Conservation (phyloP, 306 rosid species). For the Astragalus membranaceus region DNA sequence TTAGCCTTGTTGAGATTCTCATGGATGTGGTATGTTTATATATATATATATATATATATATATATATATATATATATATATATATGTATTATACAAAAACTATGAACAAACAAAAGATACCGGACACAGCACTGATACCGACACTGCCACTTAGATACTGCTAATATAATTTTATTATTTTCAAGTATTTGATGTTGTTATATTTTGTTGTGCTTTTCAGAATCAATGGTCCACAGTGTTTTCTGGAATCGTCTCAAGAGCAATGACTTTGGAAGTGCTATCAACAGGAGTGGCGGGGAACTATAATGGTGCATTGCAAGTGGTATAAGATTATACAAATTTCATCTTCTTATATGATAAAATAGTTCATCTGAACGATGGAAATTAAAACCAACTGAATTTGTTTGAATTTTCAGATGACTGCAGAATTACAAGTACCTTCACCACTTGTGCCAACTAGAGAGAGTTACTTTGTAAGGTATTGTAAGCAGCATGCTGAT, state of each 20-base stretch:
- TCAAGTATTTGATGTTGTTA: not conserved
- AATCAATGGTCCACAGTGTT: slow-evolving; percentile 87
- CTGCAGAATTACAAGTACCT: slow-evolving; percentile 93
- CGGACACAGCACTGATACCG: no score
- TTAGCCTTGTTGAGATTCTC: slow-evolving; percentile 82
- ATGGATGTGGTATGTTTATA: slow-evolving; percentile 72
- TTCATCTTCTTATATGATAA: not conserved
- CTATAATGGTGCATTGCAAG: slow-evolving; percentile 96
- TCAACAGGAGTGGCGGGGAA: slow-evolving; percentile 98
- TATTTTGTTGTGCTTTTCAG: slow-evolving; percentile 19
- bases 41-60: no score
- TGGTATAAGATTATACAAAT: slow-evolving; percentile 37
- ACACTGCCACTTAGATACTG: no score
- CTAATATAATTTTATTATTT: not conserved
- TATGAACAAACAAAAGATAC: no score
- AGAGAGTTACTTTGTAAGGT: slow-evolving; percentile 89
- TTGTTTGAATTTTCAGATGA: slow-evolving; percentile 51
- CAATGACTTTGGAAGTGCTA: slow-evolving; percentile 78
- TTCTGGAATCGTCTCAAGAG: slow-evolving; percentile 90
- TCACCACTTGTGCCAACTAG: slow-evolving; percentile 91
- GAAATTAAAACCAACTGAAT: not conserved
- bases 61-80: no score
- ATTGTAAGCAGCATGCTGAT: slow-evolving; percentile 82
- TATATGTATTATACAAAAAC: no score
- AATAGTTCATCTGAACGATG: not conserved